Base-by-base conservation (phyloP, 2,329 filamentous ascomycete species). In the Stagonosporopsis vannaccii region DNA sequence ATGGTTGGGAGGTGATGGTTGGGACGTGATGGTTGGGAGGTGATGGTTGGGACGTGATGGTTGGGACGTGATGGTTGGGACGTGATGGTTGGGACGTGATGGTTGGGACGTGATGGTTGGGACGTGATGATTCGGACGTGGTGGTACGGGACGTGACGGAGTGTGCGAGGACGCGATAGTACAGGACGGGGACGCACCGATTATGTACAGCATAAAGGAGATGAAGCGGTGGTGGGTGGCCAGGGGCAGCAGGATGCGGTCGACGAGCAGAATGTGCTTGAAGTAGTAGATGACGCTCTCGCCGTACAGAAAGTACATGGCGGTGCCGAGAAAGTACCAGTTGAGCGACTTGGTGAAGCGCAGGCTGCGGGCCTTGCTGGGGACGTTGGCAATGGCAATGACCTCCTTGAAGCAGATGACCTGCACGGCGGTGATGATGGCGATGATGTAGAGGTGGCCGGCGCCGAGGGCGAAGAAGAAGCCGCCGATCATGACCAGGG, bases 211-310 rank as follows among this genome's bases (percentile, higher is more conserved):
- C 78, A 96, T 90, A 74, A 99, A 98, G 82, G 93, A 97, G 77
- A 99, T 97, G 82, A 99, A 99, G 66, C 95, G 87, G 77, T 99
- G 95, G 80, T 99, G 95, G 15, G 94, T 98, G 51, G 95, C 93
- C 74, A 99, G 87, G 8, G 95, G 95, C 55, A 97, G 82, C 59
- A 99, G 82, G 41, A 98, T 90, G 77, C 90, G 91, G 79, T 99
- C 95, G 41, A 99, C 93, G 56, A 99, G 81, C 39, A 99, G 88
- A 65, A 99, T 94, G 75, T 99, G 95, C 84, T 99, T 99, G 81
- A 99, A 99, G 80, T 99, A 99, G 81, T 99, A 99, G 72, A 99
- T 97, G 72, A 99, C 94, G 70, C 92, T 97, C 80, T 99, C 95
- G 73, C 95, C 95, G 75, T 99, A 99, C 46, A 99, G 83, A 69